A percentile compares a stretch with the other conserved stretches of the same genome.
These are phyloP conservation scores for Trichoderma citrinoviride DNA, from an alignment of 2,329 filamentous ascomycete species.

Conservation along the genomic window DNA sequence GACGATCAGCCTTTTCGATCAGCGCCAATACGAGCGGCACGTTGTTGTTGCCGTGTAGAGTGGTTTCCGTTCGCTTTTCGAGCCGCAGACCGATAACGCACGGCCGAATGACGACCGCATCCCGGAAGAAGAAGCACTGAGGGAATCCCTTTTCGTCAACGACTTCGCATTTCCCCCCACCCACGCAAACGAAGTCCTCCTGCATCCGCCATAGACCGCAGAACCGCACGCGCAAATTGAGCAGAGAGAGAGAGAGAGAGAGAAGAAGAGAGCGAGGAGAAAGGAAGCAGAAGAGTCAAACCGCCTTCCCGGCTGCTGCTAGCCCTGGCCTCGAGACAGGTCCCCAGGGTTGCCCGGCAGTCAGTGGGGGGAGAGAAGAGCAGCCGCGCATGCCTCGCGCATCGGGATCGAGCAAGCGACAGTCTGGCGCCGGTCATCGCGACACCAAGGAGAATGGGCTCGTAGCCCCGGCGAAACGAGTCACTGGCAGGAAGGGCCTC, in stretches of 20 bases:
- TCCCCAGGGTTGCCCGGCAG: constrained; percentile 36
- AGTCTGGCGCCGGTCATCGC: constrained; percentile 62
- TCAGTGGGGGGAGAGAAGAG: constrained; percentile 35
- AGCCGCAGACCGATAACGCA: neutral
- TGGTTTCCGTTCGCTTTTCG: neutral
- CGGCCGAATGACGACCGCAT: neutral
- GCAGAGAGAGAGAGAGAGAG: neutral
- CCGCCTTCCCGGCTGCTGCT: constrained; percentile 33
- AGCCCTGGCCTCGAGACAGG: constrained; percentile 37
- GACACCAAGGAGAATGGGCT: constrained; percentile 81
- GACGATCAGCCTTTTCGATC: neutral
- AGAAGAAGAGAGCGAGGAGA: neutral
- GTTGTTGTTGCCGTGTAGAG: neutral
- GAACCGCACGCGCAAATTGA: constrained; percentile 15
- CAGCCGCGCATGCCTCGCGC: constrained; percentile 59
- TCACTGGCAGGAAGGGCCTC: constrained; percentile 46
- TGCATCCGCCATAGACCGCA: neutral
- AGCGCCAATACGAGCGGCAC: neutral
- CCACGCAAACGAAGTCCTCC: neutral
- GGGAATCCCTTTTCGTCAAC: neutral
- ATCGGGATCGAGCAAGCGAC: constrained; percentile 59
- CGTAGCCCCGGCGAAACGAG: constrained; percentile 56
- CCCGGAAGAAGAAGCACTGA: neutral
- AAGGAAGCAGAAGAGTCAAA: neutral
- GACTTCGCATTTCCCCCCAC: neutral